Evolutionary conservation across 768 basidiomycete genomes (phyloP), one percentile per base, ranked within the genome.

Genomic region (Russula sp.): DNA sequence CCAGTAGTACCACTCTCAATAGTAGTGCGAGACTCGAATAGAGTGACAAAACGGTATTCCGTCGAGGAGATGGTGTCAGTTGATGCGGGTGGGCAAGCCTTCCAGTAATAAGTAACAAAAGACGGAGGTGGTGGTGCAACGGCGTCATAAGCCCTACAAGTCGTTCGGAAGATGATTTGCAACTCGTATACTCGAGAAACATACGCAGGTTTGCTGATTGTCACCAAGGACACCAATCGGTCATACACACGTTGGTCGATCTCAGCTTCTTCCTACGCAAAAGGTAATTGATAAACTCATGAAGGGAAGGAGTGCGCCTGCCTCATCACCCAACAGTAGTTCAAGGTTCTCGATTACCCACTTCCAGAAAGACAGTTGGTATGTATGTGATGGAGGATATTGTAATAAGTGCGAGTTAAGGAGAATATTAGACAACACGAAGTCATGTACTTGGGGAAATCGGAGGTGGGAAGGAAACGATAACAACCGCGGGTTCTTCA

Each of bases 1-100:
- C n/a, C n/a, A n/a, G n/a, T n/a, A n/a, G n/a, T n/a, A n/a, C 90
- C 90, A 45, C 76, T 75, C 70, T 91, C 88, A 34, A 91, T 84
- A 3, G 78, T 83, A 2, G 82, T 86, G 7, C 84, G 82, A 1
- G 90, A 90, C 72, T 93, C 90, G 9, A 87, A 73, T 2, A 92
- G 72, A 0, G 90, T 90, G 18, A 78, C 74, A 5, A 72, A 78
- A 49, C 77, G 75, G 63, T 75, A 78, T 22, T 69, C 59, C 18
- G 42, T 35, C 5, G 64, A 46, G 18, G 60, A 46, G 3, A 47
- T 52, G 20, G 36, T 47, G 16, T 34, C 32, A n/a, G 46, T 20
- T 14, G 46, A 46, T 2, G 18, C 18, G 14, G 38, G 39, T 7
- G 25, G 10, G 11, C 55, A 5, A 47, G 64, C 59, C 41, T 65